These are phyloP conservation scores for Xylaria bambusicola DNA, from an alignment of 495 filamentous ascomycete species.

Conservation along the genomic window DNA sequence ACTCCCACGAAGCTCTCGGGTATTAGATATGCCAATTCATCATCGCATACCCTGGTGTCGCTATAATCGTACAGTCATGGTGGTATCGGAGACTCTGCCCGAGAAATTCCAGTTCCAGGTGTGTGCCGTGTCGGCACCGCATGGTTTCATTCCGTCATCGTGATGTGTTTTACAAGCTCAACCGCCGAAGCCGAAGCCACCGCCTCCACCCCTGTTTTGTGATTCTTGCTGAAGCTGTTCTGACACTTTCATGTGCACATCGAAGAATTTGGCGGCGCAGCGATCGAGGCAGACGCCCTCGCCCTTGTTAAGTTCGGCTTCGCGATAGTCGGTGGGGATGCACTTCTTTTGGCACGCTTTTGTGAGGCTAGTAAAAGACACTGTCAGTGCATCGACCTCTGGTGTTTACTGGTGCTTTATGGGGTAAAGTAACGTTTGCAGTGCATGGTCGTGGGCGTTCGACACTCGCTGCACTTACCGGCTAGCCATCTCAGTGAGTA, in stretches of 20 bases:
- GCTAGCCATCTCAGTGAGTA: slow-evolving; percentile 95
- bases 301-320: slow-evolving; percentile 95
- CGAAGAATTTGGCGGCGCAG: slow-evolving; percentile 96
- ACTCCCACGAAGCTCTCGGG: background rate
- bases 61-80: slow-evolving; percentile 20
- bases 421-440: background rate
- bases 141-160: background rate
- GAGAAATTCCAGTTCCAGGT: background rate
- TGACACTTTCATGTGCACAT: slow-evolving; percentile 90
- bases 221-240: slow-evolving; percentile 56
- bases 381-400: slow-evolving; percentile 1
- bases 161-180: slow-evolving; percentile 15
- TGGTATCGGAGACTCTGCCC: background rate
- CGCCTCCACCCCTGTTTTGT: slow-evolving; percentile 42
- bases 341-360: slow-evolving; percentile 92
- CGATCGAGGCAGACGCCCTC: slow-evolving; percentile 97
- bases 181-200: slow-evolving; percentile 38
- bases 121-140: background rate
- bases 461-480: slow-evolving; percentile 55
- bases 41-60: slow-evolving; percentile 10
- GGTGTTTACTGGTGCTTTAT: background rate
- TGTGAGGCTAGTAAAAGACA: slow-evolving; percentile 61
- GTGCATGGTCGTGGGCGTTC: background rate
- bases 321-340: slow-evolving; percentile 85
- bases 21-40: slow-evolving; percentile 11